phyloP scores from a whole-genome alignment of 2,329 filamentous ascomycete species.

The Penicillium sp. region DNA sequence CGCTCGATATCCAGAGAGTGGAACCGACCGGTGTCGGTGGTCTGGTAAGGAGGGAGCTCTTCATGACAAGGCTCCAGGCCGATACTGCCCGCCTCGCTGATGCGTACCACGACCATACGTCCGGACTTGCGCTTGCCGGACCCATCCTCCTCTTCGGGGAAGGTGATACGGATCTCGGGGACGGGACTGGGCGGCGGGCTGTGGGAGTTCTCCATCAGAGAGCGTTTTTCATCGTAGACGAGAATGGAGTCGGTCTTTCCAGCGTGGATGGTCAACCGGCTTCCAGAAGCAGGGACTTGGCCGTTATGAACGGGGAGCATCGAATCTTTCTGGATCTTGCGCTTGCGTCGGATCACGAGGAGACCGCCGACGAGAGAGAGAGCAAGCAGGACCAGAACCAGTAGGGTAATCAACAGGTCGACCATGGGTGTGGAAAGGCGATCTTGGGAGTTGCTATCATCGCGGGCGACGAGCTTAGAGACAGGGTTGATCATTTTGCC shows the following conservation, averaged over 20 bases:
- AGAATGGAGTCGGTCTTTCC: slow-evolving; percentile 66
- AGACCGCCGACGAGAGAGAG: slow-evolving; percentile 65
- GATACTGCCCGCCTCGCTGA: slow-evolving; percentile 78
- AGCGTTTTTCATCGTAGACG: slow-evolving; percentile 74
- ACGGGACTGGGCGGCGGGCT: slow-evolving; percentile 77
- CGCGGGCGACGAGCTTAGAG: slow-evolving; percentile 49
- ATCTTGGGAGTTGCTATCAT: slow-evolving; percentile 39
- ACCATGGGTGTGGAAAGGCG: slow-evolving; percentile 60
- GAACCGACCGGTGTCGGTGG: slow-evolving; percentile 72
- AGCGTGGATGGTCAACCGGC: slow-evolving; percentile 55
- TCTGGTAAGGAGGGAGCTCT: slow-evolving; percentile 84
- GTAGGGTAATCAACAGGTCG: slow-evolving; percentile 72
- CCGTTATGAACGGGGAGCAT: slow-evolving; percentile 67
- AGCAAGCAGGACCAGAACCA: slow-evolving; percentile 71
- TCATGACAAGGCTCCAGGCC: slow-evolving; percentile 79
- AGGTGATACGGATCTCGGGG: slow-evolving; percentile 96
- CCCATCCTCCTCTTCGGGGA: slow-evolving; percentile 85
- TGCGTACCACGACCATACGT: slow-evolving; percentile 83
- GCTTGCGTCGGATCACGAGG: slow-evolving; percentile 66
- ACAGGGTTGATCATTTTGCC: slow-evolving; percentile 40
- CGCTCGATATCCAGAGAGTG: slow-evolving; percentile 91
- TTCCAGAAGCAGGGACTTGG: slow-evolving; percentile 48
- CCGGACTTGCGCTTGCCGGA: slow-evolving; percentile 74
- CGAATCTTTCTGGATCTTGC: slow-evolving; percentile 49
- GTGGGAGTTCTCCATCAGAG: slow-evolving; percentile 69